Evolutionary conservation across 2,329 filamentous ascomycete genomes (phyloP), one percentile per base, ranked within the genome.

Genomic region (Sclerotinia glacialis): DNA sequence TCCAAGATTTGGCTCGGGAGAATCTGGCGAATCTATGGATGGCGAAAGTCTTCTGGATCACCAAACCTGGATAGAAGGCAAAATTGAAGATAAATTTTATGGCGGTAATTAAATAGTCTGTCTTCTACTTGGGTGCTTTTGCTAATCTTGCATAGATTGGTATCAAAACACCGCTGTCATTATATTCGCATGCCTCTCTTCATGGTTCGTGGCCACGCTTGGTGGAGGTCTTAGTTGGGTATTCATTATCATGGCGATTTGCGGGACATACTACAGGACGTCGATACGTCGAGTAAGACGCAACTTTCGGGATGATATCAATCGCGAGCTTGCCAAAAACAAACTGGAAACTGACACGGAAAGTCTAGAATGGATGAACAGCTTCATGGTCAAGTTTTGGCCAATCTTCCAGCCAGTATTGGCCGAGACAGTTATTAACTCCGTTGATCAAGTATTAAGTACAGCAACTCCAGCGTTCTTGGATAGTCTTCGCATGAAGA

Each of bases 311-410:
- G 95, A 99, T 79, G 95, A 99, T 76, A 86, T 99, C 72, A 89
- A 89, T 68, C 89, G 95, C 64, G 93, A 97, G 78, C 84, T 97
- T 83, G 89, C 90, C 16, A 91, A 97, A 78, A 89, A 89, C 78
- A 91, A 85, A 74, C 82, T 99, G 64, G 95, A 98, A 73, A 95
- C 88, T 11, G 95, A 99, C 73, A 88, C 87, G 34, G 95, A 99
- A 79, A 95, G 91, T 66, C 82, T 99, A 59, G 95, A 99, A 78
- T 99, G 95, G 95, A 98, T 99, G 78, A 99, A 99, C 83, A 96
- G 92, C 73, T 99, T 99, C 80, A 78, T 99, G 73, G 88, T 96
- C 80, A 99, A 99, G 78, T 99, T 99, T 81, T 99, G 95, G 95
- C 95, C 95, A 69, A 99, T 99, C 75, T 98, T 97, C 77, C 92